Evolutionary conservation across 1,284 basidiomycete genomes (phyloP).

Genomic region (Pascua sp.): DNA sequence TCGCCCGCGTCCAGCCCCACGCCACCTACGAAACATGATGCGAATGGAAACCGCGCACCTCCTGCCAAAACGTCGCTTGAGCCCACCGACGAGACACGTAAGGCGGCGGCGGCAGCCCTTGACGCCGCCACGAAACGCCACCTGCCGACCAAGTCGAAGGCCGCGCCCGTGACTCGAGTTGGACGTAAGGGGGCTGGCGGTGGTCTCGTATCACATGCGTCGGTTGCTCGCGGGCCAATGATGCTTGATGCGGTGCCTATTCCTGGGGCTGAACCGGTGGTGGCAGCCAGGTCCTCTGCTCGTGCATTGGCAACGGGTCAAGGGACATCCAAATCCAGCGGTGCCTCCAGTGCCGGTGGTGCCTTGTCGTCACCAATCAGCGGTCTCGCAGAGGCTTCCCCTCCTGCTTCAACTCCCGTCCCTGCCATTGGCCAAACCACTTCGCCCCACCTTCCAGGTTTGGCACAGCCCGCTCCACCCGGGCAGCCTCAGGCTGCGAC

Average conservation of each 20-base stretch:
- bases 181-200: not conserved
- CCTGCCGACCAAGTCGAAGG: not conserved
- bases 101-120: not conserved
- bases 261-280: slow-evolving; percentile 5
- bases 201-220: slow-evolving; percentile 17
- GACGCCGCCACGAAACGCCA: slow-evolving; percentile 1
- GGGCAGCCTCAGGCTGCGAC: not conserved
- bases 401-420: not conserved
- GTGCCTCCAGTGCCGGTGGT: too few species aligned
- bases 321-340: too few species aligned
- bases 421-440: too few species aligned
- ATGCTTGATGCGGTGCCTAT: slow-evolving; percentile 14
- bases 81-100: slow-evolving; percentile 10
- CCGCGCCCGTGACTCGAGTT: slow-evolving; percentile 6
- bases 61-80: slow-evolving; percentile 6
- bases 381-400: too few species aligned
- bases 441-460: too few species aligned
- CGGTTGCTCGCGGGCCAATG: slow-evolving; percentile 16
- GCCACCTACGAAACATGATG: not conserved
- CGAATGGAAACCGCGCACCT: too few species aligned
- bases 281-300: not conserved
- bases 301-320: not conserved
- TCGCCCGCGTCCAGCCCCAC: slow-evolving; percentile 1
- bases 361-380: too few species aligned
- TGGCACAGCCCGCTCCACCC: not conserved